Conservation (phyloP, 768 basidiomycete genomes). For the Amylocystis lapponica region DNA sequence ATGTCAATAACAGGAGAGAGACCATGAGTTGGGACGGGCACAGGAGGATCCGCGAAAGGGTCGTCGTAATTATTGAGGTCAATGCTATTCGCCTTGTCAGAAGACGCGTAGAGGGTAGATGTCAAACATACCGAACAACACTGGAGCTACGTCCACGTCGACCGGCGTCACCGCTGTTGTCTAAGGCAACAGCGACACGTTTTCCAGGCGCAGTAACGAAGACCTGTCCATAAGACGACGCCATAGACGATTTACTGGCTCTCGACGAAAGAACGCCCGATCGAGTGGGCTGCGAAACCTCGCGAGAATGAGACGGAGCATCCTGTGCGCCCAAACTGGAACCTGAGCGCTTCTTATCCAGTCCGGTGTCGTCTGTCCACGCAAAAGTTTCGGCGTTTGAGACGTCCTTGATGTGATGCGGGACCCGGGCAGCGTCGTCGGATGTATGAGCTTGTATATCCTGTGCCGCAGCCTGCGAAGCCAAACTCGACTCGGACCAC, state of each 20-base stretch:
- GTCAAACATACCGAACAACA: constrained; percentile 19
- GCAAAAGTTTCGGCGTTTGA: constrained; percentile 16
- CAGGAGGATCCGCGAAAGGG: constrained; percentile 24
- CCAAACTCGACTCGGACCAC: constrained; percentile 5
- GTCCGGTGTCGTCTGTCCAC: constrained; percentile 16
- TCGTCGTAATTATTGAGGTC: constrained; percentile 18
- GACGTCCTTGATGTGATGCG: constrained; percentile 14
- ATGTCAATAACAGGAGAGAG: constrained; percentile 24
- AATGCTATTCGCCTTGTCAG: constrained; percentile 5
- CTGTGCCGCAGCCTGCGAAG: constrained; percentile 13
- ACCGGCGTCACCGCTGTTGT: constrained; percentile 9
- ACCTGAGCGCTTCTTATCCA: constrained; percentile 8
- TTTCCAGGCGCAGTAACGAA: constrained; percentile 7
- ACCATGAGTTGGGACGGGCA: neutral
- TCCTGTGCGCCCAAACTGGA: constrained; percentile 6
- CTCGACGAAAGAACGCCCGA: constrained; percentile 13
- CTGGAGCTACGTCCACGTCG: constrained; percentile 19
- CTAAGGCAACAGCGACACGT: constrained; percentile 13
- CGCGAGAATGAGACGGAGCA: constrained; percentile 3
- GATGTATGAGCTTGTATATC: constrained; percentile 13
- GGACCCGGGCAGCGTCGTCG: constrained; percentile 14
- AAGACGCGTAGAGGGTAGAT: neutral
- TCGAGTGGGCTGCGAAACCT: neutral
- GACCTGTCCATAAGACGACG: constrained; percentile 22
- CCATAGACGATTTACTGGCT: constrained; percentile 19